Conservation (phyloP, 495 filamentous ascomycete species). For the Hypoxylon intermedium region DNA sequence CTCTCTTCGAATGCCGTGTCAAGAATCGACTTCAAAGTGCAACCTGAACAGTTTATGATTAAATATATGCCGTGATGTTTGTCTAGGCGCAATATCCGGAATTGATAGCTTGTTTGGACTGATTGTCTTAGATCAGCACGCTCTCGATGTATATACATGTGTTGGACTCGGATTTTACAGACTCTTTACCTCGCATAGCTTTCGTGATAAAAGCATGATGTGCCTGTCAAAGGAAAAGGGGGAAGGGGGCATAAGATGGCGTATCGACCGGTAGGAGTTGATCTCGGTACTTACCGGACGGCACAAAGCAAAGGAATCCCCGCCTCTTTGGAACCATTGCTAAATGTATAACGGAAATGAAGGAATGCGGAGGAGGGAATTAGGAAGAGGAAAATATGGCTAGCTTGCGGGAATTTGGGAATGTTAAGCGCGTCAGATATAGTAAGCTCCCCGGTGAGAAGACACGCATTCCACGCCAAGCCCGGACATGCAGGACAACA, state of each 20-base stretch:
- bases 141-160: too few relatives aligned
- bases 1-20: conserved; percentile 6
- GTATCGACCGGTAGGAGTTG: too few relatives aligned
- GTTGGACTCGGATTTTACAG: too few relatives aligned
- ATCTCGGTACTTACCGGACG: conserved; percentile 31
- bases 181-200: background rate
- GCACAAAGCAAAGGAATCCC: conserved; percentile 8
- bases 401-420: conserved; percentile 34
- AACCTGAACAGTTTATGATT: background rate
- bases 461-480: conserved; percentile 23
- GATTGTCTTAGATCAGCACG: too few relatives aligned
- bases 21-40: background rate
- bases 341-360: conserved; percentile 16
- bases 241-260: background rate
- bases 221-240: background rate
- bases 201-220: background rate
- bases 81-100: too few relatives aligned
- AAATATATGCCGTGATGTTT: conserved; percentile 11
- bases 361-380: conserved; percentile 9
- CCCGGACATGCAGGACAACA: conserved; percentile 20
- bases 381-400: conserved; percentile 14
- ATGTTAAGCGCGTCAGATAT: conserved; percentile 36
- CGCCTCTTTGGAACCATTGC: conserved; percentile 12
- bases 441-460: conserved; percentile 33
- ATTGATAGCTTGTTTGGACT: too few relatives aligned